A percentile compares a stretch with the other conserved stretches of the same genome.
Evolutionary conservation across 2,329 filamentous ascomycete genomes (phyloP).

Genomic region (Huntiella omanensis): DNA sequence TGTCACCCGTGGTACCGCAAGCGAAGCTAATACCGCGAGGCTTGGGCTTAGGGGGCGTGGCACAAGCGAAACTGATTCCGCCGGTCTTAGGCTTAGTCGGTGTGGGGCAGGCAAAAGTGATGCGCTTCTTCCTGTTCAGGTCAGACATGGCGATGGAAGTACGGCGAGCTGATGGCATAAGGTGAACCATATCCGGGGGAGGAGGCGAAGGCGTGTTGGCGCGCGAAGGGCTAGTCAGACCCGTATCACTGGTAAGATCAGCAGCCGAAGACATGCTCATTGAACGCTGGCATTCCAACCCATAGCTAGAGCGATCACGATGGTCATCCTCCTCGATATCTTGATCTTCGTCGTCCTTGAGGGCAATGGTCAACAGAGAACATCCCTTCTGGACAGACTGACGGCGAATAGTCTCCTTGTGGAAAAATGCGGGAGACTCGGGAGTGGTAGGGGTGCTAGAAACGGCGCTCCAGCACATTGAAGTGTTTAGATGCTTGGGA

Average conservation of each 20-base stretch:
- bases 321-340: conserved; percentile 27
- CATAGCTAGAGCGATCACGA: conserved; percentile 37
- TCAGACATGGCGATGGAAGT: conserved; percentile 9
- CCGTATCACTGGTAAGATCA: conserved; percentile 88
- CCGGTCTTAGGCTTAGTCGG: background rate
- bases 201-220: conserved; percentile 80
- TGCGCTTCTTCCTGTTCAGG: conserved; percentile 10
- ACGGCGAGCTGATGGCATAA: conserved; percentile 13
- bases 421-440: conserved; percentile 8
- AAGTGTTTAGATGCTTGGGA: conserved; percentile 2
- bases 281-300: conserved; percentile 9
- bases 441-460: conserved; percentile 1
- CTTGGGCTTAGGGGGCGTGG: conserved; percentile 1
- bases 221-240: conserved; percentile 72
- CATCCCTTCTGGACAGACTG: conserved; percentile 8
- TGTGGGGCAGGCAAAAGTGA: conserved; percentile 11
- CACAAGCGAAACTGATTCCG: conserved; percentile 2
- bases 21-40: background rate
- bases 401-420: conserved; percentile 15
- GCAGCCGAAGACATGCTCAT: conserved; percentile 62
- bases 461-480: background rate
- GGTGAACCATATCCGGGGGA: conserved; percentile 37
- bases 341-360: conserved; percentile 49
- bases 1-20: background rate
- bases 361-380: conserved; percentile 73